phyloP scores from a whole-genome alignment of 2,329 filamentous ascomycete species.

The Grosmannia serpens region DNA sequence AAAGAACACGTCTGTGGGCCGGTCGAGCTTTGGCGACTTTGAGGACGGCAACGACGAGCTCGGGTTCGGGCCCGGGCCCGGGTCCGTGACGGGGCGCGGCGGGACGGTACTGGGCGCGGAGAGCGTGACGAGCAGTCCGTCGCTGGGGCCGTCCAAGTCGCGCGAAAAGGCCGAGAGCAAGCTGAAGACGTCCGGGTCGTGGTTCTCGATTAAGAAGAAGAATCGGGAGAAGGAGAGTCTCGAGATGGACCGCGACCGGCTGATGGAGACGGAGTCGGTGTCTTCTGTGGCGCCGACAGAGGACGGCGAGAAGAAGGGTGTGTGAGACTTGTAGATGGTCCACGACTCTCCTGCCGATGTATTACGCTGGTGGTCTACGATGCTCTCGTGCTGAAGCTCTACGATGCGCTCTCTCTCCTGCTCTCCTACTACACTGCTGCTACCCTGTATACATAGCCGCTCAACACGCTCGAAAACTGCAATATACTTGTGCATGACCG shows the following conservation, averaged over 20 bases:
- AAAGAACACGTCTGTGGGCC: conserved; percentile 41
- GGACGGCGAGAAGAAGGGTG: conserved; percentile 6
- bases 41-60: conserved; percentile 28
- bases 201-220: conserved; percentile 50
- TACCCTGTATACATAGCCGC: too few relatives aligned
- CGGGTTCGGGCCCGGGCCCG: background rate
- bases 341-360: too few relatives aligned
- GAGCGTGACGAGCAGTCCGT: conserved; percentile 44
- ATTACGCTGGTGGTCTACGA: background rate
- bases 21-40: conserved; percentile 45
- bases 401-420: too few relatives aligned
- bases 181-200: conserved; percentile 32
- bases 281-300: conserved; percentile 7
- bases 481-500: background rate
- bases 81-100: background rate
- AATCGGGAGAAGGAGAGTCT: conserved; percentile 45
- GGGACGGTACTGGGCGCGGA: conserved; percentile 29
- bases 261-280: conserved; percentile 9
- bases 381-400: background rate
- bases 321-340: background rate
- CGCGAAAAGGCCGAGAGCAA: conserved; percentile 26
- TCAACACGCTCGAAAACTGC: too few relatives aligned
- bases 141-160: conserved; percentile 38
- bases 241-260: conserved; percentile 34
- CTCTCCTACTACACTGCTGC: background rate